Evolutionary conservation across 805 yeast genomes (phyloP).

Genomic region (Myxozyma mucilagina): DNA sequence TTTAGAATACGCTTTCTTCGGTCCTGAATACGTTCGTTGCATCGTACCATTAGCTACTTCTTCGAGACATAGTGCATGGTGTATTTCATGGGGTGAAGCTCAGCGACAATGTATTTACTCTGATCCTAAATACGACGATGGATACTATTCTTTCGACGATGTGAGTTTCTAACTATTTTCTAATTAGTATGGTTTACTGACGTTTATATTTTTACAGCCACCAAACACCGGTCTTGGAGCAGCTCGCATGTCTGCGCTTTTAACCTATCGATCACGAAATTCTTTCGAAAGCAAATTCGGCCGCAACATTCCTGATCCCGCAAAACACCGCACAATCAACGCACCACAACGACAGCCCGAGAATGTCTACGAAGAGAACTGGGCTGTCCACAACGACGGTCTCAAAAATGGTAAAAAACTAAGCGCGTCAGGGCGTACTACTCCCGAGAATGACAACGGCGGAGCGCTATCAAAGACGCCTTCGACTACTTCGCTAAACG

Average conservation of each 20-base stretch:
- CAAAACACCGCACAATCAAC: slow-evolving; percentile 41
- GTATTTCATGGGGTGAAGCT: slow-evolving; percentile 98
- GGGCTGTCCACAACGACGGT: slow-evolving; percentile 91
- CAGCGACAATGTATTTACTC: slow-evolving; percentile 95
- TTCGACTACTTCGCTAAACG: slow-evolving; percentile 31
- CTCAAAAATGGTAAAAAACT: slow-evolving; percentile 23
- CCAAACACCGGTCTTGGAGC: slow-evolving; percentile 89
- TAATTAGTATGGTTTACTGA: not conserved
- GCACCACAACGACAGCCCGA: slow-evolving; percentile 38
- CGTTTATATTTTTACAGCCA: slow-evolving; percentile 43
- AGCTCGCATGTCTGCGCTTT: slow-evolving; percentile 94
- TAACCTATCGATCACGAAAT: slow-evolving; percentile 89
- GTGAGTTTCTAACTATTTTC: not conserved
- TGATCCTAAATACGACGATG: slow-evolving; percentile 89
- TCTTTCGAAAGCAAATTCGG: slow-evolving; percentile 91
- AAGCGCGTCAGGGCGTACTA: not conserved
- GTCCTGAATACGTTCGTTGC: slow-evolving; percentile 62
- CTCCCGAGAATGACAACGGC: slow-evolving; percentile 17
- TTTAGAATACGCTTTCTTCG: slow-evolving; percentile 79
- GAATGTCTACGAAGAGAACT: slow-evolving; percentile 49
- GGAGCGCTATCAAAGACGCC: slow-evolving; percentile 8
- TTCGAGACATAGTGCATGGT: slow-evolving; percentile 97
- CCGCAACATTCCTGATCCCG: slow-evolving; percentile 65
- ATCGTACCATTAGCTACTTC: slow-evolving; percentile 88
- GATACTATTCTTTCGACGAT: slow-evolving; percentile 73